phyloP scores from a whole-genome alignment of 345 rosid genomes.

The Euphorbia peplus region DNA sequence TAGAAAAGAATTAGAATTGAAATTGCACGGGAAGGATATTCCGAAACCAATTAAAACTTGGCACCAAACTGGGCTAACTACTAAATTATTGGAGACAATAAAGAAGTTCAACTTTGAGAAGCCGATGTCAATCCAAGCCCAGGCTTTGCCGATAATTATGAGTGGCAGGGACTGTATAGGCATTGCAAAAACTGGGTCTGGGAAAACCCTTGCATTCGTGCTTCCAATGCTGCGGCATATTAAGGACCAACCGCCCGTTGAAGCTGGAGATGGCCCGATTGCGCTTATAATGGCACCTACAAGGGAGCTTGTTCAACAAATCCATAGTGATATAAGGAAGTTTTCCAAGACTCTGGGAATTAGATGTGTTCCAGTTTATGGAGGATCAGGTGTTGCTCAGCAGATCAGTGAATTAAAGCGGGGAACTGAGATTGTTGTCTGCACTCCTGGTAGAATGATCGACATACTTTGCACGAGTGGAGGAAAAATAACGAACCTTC shows the following conservation, averaged over 20 bases:
- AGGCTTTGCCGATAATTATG: constrained; percentile 91
- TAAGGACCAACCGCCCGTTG: constrained; percentile 94
- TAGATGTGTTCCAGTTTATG: constrained; percentile 89
- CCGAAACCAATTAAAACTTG: constrained; percentile 84
- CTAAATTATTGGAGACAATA: constrained; percentile 78
- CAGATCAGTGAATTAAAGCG: constrained; percentile 92
- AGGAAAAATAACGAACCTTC: constrained; percentile 85
- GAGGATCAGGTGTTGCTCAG: constrained; percentile 99
- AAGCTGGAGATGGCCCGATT: constrained; percentile 92
- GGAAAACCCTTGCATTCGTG: constrained; percentile 94
- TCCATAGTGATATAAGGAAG: constrained; percentile 87
- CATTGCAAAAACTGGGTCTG: constrained; percentile 93
- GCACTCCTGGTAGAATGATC: constrained; percentile 97
- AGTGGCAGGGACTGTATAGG: constrained; percentile 99
- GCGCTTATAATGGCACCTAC: constrained; percentile 99
- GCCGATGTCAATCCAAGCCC: constrained; percentile 98
- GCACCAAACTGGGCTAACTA: constrained; percentile 93
- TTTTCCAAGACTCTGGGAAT: constrained; percentile 70
- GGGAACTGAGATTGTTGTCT: constrained; percentile 96
- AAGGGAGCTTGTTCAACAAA: constrained; percentile 97
- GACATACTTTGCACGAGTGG: constrained; percentile 94
- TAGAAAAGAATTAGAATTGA: constrained; percentile 84
- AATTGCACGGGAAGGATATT: constrained; percentile 94
- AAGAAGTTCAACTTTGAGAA: constrained; percentile 83
- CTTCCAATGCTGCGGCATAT: constrained; percentile 98